Base-by-base conservation (phyloP, 192 early-diverging fungal genomes). In the Gryganskiella cystojenkinii region DNA sequence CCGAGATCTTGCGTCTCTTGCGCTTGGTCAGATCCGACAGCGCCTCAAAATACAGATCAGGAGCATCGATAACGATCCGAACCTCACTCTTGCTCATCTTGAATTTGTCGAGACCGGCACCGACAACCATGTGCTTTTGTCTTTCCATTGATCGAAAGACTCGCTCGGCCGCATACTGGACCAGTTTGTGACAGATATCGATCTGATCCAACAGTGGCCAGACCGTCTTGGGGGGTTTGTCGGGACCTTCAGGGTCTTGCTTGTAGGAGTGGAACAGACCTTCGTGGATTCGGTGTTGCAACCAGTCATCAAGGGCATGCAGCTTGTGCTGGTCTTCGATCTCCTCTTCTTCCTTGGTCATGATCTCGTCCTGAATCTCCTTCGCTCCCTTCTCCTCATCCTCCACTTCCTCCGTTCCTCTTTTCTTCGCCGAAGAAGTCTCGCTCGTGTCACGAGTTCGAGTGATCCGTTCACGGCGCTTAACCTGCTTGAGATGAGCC, bases 281-380 rank as follows among this genome's bases (percentile, higher is more conserved):
- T 19, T 60, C 24, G 40, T 60, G 40, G 0, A 60, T 22, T 10
- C 58, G 58, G 25, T 45, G 58, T 15, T 20, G 22, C 22, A 60
- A 42, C 58, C 58, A 45, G 42, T 45, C 58, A 31, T 60, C 58
- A 13, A 60, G 13, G 25, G 58, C 58, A 14, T 11, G 40, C 43
- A 45, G 19, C 28, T 31, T 60, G 43, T 60, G 58, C 3, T 60
- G 58, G 6, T 44, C 35, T 25, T 60, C 58, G 6, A 44, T 42
- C 30, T 60, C 42, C 27, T 59, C 37, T 28, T 46, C 58, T n/a
- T 46, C 58, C 6, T 60, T 25, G 14, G 58, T 44, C 58, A 44
- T 60, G 13, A 45, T 25, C 43, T 60, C 42, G 24, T 60, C 43
- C 22, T 44, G 19, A 42, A 60, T 30, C 22, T 22, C 42, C 27